Conservation (phyloP, 2,329 filamentous ascomycete species). For the Geoglossum cookeanum region DNA sequence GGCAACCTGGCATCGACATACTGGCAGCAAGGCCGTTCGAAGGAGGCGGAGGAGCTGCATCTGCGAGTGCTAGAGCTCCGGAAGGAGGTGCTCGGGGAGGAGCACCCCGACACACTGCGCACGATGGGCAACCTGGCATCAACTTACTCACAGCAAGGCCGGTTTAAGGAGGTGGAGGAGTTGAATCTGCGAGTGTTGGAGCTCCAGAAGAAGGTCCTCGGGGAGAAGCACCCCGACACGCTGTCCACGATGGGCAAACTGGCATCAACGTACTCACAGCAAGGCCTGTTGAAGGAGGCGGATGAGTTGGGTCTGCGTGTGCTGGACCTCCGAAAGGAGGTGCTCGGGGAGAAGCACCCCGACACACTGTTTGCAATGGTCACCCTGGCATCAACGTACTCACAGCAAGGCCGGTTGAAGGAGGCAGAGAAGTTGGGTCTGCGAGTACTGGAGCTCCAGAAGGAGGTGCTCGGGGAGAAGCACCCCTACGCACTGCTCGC, state of each 20-base stretch:
- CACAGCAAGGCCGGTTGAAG: background rate
- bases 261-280: no score
- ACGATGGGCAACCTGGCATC: background rate
- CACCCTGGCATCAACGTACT: constrained; percentile 10
- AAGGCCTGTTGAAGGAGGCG: background rate
- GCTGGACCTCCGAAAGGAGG: no score
- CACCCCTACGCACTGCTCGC: no score
- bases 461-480: no score
- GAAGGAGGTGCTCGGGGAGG: background rate
- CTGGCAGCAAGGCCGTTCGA: constrained; percentile 11
- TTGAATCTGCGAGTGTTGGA: constrained; percentile 5
- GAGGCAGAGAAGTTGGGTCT: background rate
- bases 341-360: no score
- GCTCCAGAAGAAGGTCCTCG: constrained; percentile 9
- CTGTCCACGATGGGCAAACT: background rate
- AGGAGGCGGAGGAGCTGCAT: constrained; percentile 13
- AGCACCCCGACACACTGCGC: background rate
- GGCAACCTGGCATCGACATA: no score
- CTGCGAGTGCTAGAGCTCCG: background rate
- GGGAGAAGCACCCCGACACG: constrained; percentile 13
- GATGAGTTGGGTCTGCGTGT: no score
- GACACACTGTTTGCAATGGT: no score
- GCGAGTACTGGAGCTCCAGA: background rate
- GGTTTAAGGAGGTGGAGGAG: background rate
- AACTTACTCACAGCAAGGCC: constrained; percentile 1